Evolutionary conservation across 305 asterid species (phyloP).

Genomic region (Fraxinus xanthoxyloides): DNA sequence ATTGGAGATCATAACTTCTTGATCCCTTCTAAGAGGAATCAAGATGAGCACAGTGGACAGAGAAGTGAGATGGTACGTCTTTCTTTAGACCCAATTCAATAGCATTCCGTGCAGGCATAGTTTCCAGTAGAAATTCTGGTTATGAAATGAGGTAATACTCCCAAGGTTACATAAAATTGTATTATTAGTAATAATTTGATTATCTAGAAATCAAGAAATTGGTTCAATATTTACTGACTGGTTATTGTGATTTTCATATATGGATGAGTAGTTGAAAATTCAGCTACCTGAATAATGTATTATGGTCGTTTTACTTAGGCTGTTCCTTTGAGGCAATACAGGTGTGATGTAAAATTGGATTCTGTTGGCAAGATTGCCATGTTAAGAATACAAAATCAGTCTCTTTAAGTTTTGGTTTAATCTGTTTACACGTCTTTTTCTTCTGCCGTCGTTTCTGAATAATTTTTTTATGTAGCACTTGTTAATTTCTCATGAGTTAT

Average conservation of each 20-base stretch:
- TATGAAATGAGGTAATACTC: constrained; percentile 13
- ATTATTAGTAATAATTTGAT: constrained; percentile 13
- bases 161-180: constrained; percentile 10
- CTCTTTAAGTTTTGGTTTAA: not conserved
- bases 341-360: constrained; percentile 1
- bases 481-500: not conserved
- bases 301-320: not conserved
- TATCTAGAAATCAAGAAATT: constrained; percentile 3
- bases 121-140: constrained; percentile 19
- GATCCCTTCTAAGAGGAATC: constrained; percentile 53
- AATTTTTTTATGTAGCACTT: not conserved
- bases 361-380: not conserved
- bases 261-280: not conserved
- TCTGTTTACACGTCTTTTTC: not conserved
- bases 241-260: constrained; percentile 1
- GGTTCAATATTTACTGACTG: constrained; percentile 3
- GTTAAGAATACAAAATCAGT: not conserved
- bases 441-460: not conserved
- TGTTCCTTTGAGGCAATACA: not conserved
- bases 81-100: constrained; percentile 33
- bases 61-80: constrained; percentile 75
- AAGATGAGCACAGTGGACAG: constrained; percentile 52
- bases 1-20: constrained; percentile 49
- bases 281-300: not conserved
- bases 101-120: constrained; percentile 19